phyloP scores from a whole-genome alignment of 177 flowering plant species.

The Vitis hybrid region DNA sequence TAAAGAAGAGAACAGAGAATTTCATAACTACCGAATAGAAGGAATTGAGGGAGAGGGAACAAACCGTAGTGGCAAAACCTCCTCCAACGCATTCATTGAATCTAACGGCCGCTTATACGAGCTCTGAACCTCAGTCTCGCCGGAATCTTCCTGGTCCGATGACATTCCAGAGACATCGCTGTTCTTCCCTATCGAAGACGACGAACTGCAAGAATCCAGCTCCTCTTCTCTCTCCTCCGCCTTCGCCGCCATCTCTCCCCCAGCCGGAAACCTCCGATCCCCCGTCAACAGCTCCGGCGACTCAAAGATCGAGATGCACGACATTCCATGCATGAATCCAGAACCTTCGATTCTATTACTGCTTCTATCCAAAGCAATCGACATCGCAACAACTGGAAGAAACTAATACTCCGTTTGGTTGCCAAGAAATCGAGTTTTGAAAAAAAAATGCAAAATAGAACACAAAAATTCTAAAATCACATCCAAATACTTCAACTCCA shows the following conservation, averaged over 20 bases:
- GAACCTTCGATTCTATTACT: neutral
- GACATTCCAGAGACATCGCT: slow-evolving; percentile 29
- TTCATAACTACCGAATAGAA: neutral
- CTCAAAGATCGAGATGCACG: slow-evolving; percentile 2
- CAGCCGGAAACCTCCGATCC: slow-evolving; percentile 6
- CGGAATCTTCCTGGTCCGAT: slow-evolving; percentile 19
- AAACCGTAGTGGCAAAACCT: slow-evolving; percentile 40
- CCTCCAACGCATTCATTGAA: slow-evolving; percentile 36
- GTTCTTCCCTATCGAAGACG: slow-evolving; percentile 49
- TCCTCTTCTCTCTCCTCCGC: slow-evolving; percentile 1
- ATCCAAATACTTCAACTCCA: no score
- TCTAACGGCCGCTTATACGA: slow-evolving; percentile 34
- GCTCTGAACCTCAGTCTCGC: slow-evolving; percentile 40
- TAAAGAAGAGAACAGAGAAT: neutral
- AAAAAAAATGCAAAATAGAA: neutral
- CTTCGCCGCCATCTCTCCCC: neutral
- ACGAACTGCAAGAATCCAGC: slow-evolving; percentile 18
- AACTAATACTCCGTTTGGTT: no score
- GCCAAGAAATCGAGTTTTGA: no score
- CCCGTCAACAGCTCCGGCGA: slow-evolving; percentile 1
- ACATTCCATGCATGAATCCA: neutral
- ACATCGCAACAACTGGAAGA: slow-evolving; percentile 14
- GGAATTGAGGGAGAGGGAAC: neutral
- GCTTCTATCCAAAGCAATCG: slow-evolving; percentile 19
- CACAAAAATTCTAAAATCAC: no score